phyloP scores from a whole-genome alignment of 345 rosid species.

The Salix viminalis region DNA sequence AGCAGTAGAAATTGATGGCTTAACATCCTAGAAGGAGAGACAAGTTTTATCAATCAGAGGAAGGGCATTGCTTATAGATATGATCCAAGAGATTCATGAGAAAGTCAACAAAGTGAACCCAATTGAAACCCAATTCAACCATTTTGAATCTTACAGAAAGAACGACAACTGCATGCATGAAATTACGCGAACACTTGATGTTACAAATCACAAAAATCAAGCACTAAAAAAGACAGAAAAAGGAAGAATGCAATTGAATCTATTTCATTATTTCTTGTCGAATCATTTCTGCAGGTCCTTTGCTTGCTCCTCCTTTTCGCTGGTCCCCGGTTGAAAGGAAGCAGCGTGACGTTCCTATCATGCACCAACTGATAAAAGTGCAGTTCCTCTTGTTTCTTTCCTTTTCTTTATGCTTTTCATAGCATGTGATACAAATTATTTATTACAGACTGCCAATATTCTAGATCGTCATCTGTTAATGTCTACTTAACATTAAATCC shows the following conservation, averaged over 20 bases:
- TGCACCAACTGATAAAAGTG: slow-evolving; percentile 12
- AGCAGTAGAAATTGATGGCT: not conserved
- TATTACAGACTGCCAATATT: not conserved
- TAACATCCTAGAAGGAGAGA: not conserved
- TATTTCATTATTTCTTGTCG: not conserved
- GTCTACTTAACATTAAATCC: not conserved
- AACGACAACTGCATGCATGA: too few relatives aligned
- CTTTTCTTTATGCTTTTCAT: not conserved
- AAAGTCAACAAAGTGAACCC: too few relatives aligned
- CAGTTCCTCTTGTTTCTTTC: not conserved
- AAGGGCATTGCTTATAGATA: not conserved
- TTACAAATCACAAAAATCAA: not conserved
- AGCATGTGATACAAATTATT: slow-evolving; percentile 1
- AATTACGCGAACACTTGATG: not conserved
- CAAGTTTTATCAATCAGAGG: too few relatives aligned
- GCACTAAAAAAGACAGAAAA: not conserved
- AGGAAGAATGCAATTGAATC: not conserved
- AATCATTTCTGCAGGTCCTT: not conserved
- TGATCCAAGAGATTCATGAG: not conserved
- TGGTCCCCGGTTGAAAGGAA: slow-evolving; percentile 20
- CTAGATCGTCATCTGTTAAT: not conserved
- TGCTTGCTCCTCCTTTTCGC: not conserved
- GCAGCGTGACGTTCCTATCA: slow-evolving; percentile 13
- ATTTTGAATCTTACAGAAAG: not conserved
- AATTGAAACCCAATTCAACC: not conserved